Evolutionary conservation across 805 yeast species (phyloP), one percentile per base, ranked within the genome.

Genomic region (Ogataea polymorpha): DNA sequence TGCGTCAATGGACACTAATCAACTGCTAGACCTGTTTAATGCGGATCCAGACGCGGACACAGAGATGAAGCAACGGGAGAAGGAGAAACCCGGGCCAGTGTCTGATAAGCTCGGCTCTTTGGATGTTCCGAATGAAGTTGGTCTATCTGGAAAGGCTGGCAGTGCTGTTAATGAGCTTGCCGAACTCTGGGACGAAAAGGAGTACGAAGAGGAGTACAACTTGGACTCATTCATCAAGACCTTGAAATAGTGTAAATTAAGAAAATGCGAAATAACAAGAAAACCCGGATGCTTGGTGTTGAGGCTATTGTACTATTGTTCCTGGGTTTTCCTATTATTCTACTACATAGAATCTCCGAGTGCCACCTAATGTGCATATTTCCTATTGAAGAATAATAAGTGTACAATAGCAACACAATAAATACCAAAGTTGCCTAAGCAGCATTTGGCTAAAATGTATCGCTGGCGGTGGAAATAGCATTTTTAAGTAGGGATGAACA

Each of bases 141-240:
- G 96, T 3, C 75, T 89, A 35, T 86, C 87, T 3, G 88, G 87
- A 33, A 82, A 83, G 61, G 95, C 95, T 5, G 85, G 86, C 26
- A 88, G 85, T 30, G 91, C 93, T 0, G 80, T 87, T 32, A 91
- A 90, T 20, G 96, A 87, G 51, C 71, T 93, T 49, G 91, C 86
- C 8, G 97, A 90, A 55, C 72, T 93, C 42, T 93, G 99, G 99
- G 98, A 93, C 59, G 93, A 87, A 55, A 74, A 86, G 24, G 97
- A 93, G 63, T 93, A 93, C 57, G 96, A 90, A 50, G 99, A 93
- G 58, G 99, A 93, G 68, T 93, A 93, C 64, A 87, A 93, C 57
- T 77, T 93, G 65, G 97, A 91, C 62, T 79, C 84, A 39, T 93
- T 93, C 62, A 91, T 93, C 65, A 86, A 86, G 67, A 83, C 85